These are phyloP conservation scores for Beauveria australis DNA, from an alignment of 2,329 filamentous ascomycete species.

Conservation along the genomic window DNA sequence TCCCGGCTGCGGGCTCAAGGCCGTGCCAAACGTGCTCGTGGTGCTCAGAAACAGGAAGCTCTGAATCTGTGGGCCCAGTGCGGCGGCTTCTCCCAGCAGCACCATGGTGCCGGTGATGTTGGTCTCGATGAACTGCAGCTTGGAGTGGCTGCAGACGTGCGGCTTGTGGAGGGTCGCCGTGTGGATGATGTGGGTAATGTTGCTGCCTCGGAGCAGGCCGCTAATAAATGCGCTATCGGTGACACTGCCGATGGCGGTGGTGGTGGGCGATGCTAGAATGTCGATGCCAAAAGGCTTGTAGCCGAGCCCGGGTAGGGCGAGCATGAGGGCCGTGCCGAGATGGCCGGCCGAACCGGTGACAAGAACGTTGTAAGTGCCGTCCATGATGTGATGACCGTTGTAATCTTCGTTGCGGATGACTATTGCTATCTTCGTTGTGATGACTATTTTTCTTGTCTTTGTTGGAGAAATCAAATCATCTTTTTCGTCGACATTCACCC, in stretches of 20 bases:
- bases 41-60: conserved; percentile 39
- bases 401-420: not conserved
- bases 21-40: conserved; percentile 35
- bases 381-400: not conserved
- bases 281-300: conserved; percentile 36
- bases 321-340: conserved; percentile 37
- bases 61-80: conserved; percentile 19
- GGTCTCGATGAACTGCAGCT: conserved; percentile 33
- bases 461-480: too few species aligned
- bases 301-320: conserved; percentile 29
- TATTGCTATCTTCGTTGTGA: too few species aligned
- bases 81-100: conserved; percentile 32
- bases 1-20: conserved; percentile 28
- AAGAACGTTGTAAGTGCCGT: conserved; percentile 26
- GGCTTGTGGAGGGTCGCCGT: conserved; percentile 40
- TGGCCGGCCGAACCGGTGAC: conserved; percentile 40
- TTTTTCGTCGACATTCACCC: too few species aligned
- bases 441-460: not conserved
- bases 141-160: conserved; percentile 34
- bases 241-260: conserved; percentile 29
- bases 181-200: conserved; percentile 33
- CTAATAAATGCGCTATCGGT: conserved; percentile 26
- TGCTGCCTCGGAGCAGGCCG: conserved; percentile 22
- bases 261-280: conserved; percentile 29
- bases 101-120: conserved; percentile 36